Conservation (phyloP, 2,329 filamentous ascomycete species). For the Anthostomella pinea region DNA sequence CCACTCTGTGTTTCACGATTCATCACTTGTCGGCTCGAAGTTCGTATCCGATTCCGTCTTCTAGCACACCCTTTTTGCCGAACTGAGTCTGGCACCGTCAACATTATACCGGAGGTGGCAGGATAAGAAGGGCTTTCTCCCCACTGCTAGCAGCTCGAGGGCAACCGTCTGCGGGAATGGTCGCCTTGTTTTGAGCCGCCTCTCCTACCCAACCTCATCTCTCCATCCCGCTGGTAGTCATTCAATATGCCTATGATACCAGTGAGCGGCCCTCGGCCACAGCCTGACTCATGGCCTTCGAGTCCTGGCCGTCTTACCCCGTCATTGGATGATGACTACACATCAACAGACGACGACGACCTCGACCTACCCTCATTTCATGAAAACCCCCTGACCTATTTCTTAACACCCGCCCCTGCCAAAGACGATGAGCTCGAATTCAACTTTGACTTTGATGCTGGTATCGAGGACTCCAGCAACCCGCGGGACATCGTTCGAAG, state of each 20-base stretch:
- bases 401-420: constrained; percentile 48
- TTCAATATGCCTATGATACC: constrained; percentile 29
- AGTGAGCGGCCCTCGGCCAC: constrained; percentile 27
- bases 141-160: constrained; percentile 8
- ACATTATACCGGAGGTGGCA: constrained; percentile 17
- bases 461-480: constrained; percentile 50
- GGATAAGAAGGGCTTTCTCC: constrained; percentile 12
- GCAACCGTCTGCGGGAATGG: constrained; percentile 15
- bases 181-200: constrained; percentile 10
- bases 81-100: constrained; percentile 25
- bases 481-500: constrained; percentile 48
- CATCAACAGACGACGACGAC: constrained; percentile 44
- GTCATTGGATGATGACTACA: constrained; percentile 37
- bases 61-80: constrained; percentile 20
- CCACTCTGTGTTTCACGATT: constrained; percentile 20
- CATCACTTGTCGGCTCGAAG: constrained; percentile 20
- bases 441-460: constrained; percentile 53
- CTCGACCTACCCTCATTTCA: constrained; percentile 39
- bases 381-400: constrained; percentile 54
- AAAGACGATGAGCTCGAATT: constrained; percentile 42
- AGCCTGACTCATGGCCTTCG: constrained; percentile 50
- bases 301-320: constrained; percentile 48
- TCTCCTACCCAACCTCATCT: constrained; percentile 7
- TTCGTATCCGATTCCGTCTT: constrained; percentile 12
- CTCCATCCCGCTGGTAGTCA: constrained; percentile 5